Conservation (phyloP, 306 rosid species). For the Trifolium repens region DNA sequence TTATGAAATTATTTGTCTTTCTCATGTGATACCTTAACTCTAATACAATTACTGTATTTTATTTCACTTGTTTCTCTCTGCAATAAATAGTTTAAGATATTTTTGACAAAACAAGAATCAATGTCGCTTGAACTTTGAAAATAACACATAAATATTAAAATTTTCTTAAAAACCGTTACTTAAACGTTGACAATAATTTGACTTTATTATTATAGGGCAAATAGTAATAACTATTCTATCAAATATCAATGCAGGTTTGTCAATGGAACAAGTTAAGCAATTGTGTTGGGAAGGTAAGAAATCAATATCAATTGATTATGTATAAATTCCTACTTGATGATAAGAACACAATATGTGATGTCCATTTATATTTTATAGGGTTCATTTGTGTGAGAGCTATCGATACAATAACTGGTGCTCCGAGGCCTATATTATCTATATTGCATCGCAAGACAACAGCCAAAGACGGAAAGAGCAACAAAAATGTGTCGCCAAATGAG, state of each 20-base stretch:
- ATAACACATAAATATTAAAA: no score
- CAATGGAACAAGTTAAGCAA: background rate
- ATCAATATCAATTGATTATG: background rate
- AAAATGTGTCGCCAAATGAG: background rate
- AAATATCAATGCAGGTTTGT: slow-evolving; percentile 44
- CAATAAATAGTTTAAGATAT: background rate
- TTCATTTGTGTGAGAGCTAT: slow-evolving; percentile 63
- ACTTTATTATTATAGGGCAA: background rate
- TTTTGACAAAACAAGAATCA: background rate
- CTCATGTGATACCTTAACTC: no score
- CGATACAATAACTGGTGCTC: slow-evolving; percentile 43
- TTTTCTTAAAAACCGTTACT: background rate
- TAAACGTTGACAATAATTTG: background rate
- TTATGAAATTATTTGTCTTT: background rate
- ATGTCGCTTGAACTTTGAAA: background rate
- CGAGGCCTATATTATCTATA: slow-evolving; percentile 35
- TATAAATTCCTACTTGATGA: background rate
- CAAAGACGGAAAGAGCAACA: slow-evolving; percentile 5
- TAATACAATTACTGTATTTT: no score
- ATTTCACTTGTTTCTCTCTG: background rate
- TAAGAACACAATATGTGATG: background rate
- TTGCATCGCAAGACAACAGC: slow-evolving; percentile 47
- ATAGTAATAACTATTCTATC: background rate
- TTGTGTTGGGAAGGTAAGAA: slow-evolving; percentile 58
- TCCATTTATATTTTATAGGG: slow-evolving; percentile 42